Percentiles rank a stretch among this genome's conserved stretches.
phyloP scores from a whole-genome alignment of 2,329 filamentous ascomycete genomes.

The Trichophaea hybrida region DNA sequence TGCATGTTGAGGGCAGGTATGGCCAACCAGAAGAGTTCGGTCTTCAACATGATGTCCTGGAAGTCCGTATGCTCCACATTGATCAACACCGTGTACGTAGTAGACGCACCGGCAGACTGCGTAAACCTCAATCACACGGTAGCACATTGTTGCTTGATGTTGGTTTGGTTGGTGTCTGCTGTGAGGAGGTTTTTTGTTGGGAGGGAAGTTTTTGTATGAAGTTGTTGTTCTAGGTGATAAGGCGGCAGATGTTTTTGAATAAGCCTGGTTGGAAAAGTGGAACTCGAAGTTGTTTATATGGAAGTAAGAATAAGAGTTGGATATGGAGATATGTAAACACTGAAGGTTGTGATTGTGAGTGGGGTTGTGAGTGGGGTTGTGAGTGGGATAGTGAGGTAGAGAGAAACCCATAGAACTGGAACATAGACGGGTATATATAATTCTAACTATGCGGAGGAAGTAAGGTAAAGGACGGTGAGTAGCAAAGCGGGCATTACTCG shows the following conservation, averaged over 20 bases:
- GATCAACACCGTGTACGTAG: constrained; percentile 72
- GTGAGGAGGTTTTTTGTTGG: not conserved
- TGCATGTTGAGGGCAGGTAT: constrained; percentile 50
- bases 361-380: not conserved
- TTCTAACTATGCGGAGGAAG: not conserved
- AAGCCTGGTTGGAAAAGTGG: not conserved
- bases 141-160: constrained; percentile 52
- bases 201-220: not conserved
- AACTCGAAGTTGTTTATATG: not conserved
- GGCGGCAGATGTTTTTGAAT: not conserved
- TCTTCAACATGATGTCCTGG: constrained; percentile 57
- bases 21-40: constrained; percentile 66
- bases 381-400: not conserved
- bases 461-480: not conserved
- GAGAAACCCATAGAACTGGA: not conserved
- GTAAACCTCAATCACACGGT: constrained; percentile 71
- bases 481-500: constrained; percentile 1
- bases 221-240: not conserved
- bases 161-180: constrained; percentile 1
- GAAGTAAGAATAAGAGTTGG: not conserved
- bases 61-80: constrained; percentile 59
- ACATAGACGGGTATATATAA: not conserved
- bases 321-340: not conserved
- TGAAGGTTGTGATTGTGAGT: not conserved
- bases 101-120: constrained; percentile 77